Conservation (phyloP, 768 basidiomycete species). For the Boletus reticulatus region DNA sequence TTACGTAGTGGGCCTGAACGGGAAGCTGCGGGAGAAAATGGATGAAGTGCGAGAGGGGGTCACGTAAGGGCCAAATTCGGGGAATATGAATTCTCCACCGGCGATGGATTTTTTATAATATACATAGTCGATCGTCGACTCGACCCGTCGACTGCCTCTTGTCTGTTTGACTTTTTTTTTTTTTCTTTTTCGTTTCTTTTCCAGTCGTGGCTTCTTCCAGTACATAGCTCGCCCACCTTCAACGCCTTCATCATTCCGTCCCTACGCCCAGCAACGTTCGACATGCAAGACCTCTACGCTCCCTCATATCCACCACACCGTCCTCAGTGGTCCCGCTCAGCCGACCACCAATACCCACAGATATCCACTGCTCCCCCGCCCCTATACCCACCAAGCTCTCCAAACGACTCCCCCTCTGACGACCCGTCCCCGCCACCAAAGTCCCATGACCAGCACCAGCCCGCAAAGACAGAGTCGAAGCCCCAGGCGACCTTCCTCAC, state of each 20-base stretch:
- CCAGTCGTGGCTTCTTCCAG: constrained; percentile 28
- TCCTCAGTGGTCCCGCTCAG: constrained; percentile 32
- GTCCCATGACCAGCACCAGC: constrained; percentile 43
- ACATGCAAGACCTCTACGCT: constrained; percentile 50
- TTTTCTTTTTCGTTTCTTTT: constrained; percentile 22
- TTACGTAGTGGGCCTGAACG: constrained; percentile 30
- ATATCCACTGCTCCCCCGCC: constrained; percentile 32
- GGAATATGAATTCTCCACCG: constrained; percentile 41
- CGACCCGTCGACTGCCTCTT: constrained; percentile 25
- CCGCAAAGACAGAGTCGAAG: constrained; percentile 72
- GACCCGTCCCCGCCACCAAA: constrained; percentile 45
- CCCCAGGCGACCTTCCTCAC: constrained; percentile 95
- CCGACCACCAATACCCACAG: constrained; percentile 35
- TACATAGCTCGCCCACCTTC: constrained; percentile 30
- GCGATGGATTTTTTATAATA: constrained; percentile 36
- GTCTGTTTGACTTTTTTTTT: constrained; percentile 27
- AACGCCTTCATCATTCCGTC: constrained; percentile 37
- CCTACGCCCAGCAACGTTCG: constrained; percentile 40
- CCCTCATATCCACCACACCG: constrained; percentile 37
- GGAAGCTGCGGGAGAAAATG: constrained; percentile 34
- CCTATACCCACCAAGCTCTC: constrained; percentile 34
- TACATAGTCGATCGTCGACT: constrained; percentile 35
- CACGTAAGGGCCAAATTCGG: constrained; percentile 37
- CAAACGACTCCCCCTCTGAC: constrained; percentile 43
- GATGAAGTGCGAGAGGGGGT: constrained; percentile 25